Percentiles rank a stretch among this genome's conserved stretches.
These are phyloP conservation scores for Oryza longistaminata DNA, from an alignment of 176 grass and related monocot species.

Conservation along the genomic window DNA sequence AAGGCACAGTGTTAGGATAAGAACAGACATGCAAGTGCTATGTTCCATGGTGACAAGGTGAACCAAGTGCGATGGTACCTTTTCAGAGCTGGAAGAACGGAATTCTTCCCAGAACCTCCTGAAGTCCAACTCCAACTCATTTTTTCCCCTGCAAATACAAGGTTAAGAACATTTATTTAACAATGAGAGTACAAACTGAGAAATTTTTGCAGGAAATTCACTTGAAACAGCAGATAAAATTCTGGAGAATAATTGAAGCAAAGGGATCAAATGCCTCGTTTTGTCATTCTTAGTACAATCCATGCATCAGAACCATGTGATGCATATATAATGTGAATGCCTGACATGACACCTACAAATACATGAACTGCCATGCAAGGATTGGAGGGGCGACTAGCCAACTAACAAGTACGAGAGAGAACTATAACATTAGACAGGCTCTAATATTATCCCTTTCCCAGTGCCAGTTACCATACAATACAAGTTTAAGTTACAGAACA, in stretches of 20 bases:
- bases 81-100: constrained; percentile 96
- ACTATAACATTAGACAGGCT: not conserved
- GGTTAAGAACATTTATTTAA: constrained; percentile 30
- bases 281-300: constrained; percentile 25
- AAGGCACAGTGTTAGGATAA: constrained; percentile 39
- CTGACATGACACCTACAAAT: constrained; percentile 13
- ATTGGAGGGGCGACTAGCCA: constrained; percentile 4
- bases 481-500: not conserved
- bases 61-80: constrained; percentile 46
- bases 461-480: not conserved
- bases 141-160: constrained; percentile 64
- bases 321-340: constrained; percentile 26
- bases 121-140: constrained; percentile 90
- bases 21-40: constrained; percentile 20
- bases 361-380: constrained; percentile 26
- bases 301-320: constrained; percentile 3
- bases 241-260: constrained; percentile 30
- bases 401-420: constrained; percentile 18
- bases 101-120: constrained; percentile 99
- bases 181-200: not conserved
- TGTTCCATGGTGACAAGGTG: constrained; percentile 26
- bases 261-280: not conserved
- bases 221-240: constrained; percentile 28
- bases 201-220: constrained; percentile 23
- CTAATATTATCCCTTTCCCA: constrained; percentile 2